phyloP scores from a whole-genome alignment of 2,329 filamentous ascomycete genomes.

The Apiospora rasikravindrae region DNA sequence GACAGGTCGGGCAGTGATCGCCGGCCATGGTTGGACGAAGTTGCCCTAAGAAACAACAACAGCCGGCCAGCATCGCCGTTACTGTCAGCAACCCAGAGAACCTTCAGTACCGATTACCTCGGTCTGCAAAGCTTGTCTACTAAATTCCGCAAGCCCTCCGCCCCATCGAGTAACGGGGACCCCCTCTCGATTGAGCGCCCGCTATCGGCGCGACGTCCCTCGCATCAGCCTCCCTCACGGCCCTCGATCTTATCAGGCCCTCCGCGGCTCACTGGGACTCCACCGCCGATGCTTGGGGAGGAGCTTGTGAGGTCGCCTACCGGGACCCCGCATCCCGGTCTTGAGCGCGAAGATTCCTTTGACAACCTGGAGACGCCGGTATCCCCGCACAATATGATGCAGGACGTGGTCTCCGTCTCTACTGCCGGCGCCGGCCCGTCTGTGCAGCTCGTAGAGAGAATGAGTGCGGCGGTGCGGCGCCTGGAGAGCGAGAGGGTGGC shows the following conservation, averaged over 20 bases:
- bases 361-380: constrained; percentile 61
- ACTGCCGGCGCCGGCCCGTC: constrained; percentile 90
- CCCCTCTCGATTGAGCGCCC: constrained; percentile 46
- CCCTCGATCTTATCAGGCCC: constrained; percentile 47
- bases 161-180: constrained; percentile 56
- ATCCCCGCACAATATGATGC: constrained; percentile 72
- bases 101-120: constrained; percentile 60
- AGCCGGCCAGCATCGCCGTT: constrained; percentile 60
- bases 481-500: constrained; percentile 91
- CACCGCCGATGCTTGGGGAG: constrained; percentile 54
- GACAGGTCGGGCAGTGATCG: constrained; percentile 47
- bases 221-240: constrained; percentile 51
- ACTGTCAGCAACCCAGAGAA: constrained; percentile 51
- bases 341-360: constrained; percentile 54
- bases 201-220: constrained; percentile 51
- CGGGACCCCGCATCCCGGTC: constrained; percentile 41
- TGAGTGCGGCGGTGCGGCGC: constrained; percentile 90
- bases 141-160: constrained; percentile 52
- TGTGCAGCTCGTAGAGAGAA: constrained; percentile 93
- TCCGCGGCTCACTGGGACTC: constrained; percentile 39
- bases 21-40: constrained; percentile 59
- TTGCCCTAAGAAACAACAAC: constrained; percentile 51
- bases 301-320: constrained; percentile 47
- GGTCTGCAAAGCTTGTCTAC: constrained; percentile 49
- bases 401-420: constrained; percentile 87